Base-by-base conservation (phyloP, 2,329 filamentous ascomycete species). In the Paecilomyces sp. region DNA sequence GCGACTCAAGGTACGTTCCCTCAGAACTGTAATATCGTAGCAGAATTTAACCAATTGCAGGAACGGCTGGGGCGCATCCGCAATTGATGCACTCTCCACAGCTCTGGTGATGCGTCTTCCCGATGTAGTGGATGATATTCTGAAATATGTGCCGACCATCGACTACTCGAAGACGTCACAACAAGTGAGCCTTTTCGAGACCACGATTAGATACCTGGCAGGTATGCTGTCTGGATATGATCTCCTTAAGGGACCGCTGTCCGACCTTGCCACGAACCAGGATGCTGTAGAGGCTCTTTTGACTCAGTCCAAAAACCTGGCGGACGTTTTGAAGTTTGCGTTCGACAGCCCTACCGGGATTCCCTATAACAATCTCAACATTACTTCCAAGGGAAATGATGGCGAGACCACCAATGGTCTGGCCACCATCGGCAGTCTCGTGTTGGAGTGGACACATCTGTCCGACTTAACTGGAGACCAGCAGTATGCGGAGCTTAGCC, bases 181-280 rank as follows among this genome's bases (percentile, higher is more conserved):
- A 1, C 74, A 79, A 9, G 85, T 96, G 55, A 93, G 88, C 41
- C 75, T 96, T 7, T 96, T 96, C 68, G 92, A 96, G 75, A 95
- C 91, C 0, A 96, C 90, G 0, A 96, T 96, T 68, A 87, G 92
- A 30, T 96, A 96, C 68, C 77, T 96, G 0, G 92, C 85, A 9
- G 92, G 91, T 15, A 80, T 96, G 67, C 70, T 96, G 8, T 89
- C 91, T 2, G 90, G 87, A 3, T 81, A 81, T 65, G 80, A 81
- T 61, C 80, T 96, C 55, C 77, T 96, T 54, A 87, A 79, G 1
- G 89, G 89, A 0, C 88, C 88, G 0, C 79, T 87, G 18, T 76
- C 79, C 15, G 64, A 80, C 33, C 75, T 87, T 13, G 79, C 81
- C 54, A 68, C 74, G 8, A 76, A 82, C 66, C 69, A 63, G 63